phyloP scores from a whole-genome alignment of 2,329 filamentous ascomycete genomes.

The Diaporthe amygdali region DNA sequence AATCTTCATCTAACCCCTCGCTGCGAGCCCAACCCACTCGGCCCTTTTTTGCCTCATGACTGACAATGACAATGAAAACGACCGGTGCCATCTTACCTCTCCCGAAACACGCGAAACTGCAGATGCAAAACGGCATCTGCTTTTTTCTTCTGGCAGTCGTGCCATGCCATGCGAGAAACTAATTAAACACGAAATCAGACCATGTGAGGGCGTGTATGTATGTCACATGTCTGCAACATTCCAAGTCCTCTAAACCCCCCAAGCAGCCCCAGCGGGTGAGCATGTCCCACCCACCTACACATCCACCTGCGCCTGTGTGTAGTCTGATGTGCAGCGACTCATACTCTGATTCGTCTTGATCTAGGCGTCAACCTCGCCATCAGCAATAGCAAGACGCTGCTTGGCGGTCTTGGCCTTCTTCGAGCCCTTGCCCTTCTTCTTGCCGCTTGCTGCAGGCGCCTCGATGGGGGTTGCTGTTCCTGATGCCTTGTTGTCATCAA shows the following conservation, averaged over 20 bases:
- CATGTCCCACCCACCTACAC: not conserved
- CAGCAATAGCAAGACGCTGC: slow-evolving; percentile 71
- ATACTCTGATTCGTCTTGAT: not conserved
- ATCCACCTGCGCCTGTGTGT: no score
- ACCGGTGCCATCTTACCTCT: not conserved
- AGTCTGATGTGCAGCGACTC: no score
- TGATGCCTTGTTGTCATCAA: slow-evolving; percentile 88
- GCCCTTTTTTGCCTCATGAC: not conserved
- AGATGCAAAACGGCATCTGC: not conserved
- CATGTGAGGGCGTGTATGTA: not conserved
- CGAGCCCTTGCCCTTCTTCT: slow-evolving; percentile 60
- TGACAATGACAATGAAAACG: not conserved
- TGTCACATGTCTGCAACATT: not conserved
- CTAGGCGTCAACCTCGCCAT: slow-evolving; percentile 54
- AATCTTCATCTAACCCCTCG: slow-evolving; percentile 5
- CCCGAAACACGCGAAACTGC: not conserved
- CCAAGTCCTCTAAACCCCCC: not conserved
- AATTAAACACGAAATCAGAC: not conserved
- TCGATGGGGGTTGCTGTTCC: slow-evolving; percentile 84
- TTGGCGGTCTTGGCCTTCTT: slow-evolving; percentile 74
- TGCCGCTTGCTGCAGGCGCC: slow-evolving; percentile 55
- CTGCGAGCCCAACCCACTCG: not conserved
- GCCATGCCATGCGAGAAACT: not conserved
- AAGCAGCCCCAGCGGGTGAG: not conserved
- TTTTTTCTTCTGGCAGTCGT: not conserved